These are phyloP conservation scores for Pyrenula massariospora DNA, from an alignment of 495 filamentous ascomycete species.

Conservation along the genomic window DNA sequence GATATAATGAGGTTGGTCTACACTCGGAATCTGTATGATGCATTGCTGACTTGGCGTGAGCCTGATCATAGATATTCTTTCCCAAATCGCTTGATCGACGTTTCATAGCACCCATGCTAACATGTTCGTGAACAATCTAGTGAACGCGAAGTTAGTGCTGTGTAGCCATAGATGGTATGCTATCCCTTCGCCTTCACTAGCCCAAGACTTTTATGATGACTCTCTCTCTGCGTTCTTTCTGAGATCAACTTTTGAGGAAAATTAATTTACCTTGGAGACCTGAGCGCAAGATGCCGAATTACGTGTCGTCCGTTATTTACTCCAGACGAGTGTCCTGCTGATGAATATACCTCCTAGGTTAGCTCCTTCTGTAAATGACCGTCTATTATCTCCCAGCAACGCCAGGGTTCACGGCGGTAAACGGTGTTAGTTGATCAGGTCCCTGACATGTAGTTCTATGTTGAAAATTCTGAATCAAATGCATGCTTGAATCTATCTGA, in stretches of 20 bases:
- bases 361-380: no score
- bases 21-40: neutral
- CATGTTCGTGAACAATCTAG: slow-evolving; percentile 1
- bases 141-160: no score
- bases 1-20: slow-evolving; percentile 90
- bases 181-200: no score
- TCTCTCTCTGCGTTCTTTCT: slow-evolving; percentile 70
- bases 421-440: no score
- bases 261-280: slow-evolving; percentile 90
- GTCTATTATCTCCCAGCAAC: no score
- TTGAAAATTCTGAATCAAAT: no score
- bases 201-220: slow-evolving; percentile 44
- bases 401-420: no score
- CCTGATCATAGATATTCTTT: slow-evolving; percentile 31
- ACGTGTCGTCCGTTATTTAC: neutral
- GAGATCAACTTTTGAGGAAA: slow-evolving; percentile 65
- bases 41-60: slow-evolving; percentile 30
- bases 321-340: neutral
- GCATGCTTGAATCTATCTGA: no score
- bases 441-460: no score
- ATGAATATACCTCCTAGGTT: neutral
- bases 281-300: slow-evolving; percentile 38
- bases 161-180: no score
- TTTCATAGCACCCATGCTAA: slow-evolving; percentile 15
- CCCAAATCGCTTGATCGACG: slow-evolving; percentile 14